Percentiles rank a stretch among this genome's conserved stretches.
Conservation (phyloP, 2,329 filamentous ascomycete genomes). For the Xylaria arbuscula region DNA sequence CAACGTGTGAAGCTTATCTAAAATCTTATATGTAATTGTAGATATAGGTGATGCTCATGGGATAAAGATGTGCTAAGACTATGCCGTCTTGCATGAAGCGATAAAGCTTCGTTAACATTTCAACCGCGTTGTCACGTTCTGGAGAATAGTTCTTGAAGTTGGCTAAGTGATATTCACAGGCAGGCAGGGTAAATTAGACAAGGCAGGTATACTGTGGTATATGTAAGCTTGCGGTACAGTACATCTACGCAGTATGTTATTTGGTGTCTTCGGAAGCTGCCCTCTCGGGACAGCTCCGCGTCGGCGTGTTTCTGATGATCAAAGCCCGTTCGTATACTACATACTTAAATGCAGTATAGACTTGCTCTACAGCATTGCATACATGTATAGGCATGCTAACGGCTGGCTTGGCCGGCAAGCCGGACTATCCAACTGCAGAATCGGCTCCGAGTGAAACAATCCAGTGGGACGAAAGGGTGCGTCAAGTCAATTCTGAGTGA, state of each 20-base stretch:
- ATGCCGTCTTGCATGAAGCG: background rate
- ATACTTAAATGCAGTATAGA: background rate
- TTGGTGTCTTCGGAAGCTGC: background rate
- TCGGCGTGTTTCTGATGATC: background rate
- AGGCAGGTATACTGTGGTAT: background rate
- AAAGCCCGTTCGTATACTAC: background rate
- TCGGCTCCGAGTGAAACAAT: conserved; percentile 14
- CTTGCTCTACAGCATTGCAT: background rate
- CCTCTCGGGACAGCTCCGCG: background rate
- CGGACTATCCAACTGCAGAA: background rate
- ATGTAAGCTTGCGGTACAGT: too few relatives aligned
- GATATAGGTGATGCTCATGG: background rate
- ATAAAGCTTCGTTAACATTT: background rate
- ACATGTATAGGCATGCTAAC: background rate
- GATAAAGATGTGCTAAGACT: background rate
- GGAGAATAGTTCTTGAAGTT: too few relatives aligned
- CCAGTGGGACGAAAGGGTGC: conserved; percentile 12
- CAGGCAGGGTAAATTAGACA: background rate
- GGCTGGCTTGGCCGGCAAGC: conserved; percentile 8
- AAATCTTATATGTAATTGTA: too few relatives aligned
- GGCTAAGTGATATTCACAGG: background rate
- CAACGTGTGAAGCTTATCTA: too few relatives aligned
- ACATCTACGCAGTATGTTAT: too few relatives aligned
- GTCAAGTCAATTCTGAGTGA: conserved; percentile 10
- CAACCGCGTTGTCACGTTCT: background rate